Base-by-base conservation (phyloP, 1,284 basidiomycete genomes). In the Thecaphora thlaspeos region DNA sequence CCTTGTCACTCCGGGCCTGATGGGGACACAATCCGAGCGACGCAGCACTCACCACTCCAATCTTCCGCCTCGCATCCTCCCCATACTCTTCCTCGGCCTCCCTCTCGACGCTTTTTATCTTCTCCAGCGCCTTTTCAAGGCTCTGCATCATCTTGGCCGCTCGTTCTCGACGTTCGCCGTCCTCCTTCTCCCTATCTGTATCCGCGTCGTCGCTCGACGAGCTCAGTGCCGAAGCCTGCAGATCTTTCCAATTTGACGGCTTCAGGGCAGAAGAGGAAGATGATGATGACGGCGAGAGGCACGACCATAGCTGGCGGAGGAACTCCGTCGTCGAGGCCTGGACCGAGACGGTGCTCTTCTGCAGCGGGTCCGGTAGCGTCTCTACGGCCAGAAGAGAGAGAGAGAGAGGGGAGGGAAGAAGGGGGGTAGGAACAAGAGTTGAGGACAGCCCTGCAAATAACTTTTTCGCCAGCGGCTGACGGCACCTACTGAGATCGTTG, bases 251-350 rank as follows among this genome's bases (percentile, higher is more conserved):
- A 11, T 28, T 28, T 5, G 26, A 7, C 26, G 26, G 7, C 26
- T 28, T 28, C 26, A 28, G 26, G 11, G 26, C 7, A 7, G 26
- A 5, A 28, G 26, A 28, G 26, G 7, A 7, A 28, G 26, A 11
- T 28, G 26, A 5, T 7, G 26, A 28, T 5, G 7, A 7, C 26
- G 26, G 26, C 5, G 26, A 28, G 26, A 28, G 26, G 26, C 26
- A 28, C 11, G 26, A 28, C 92, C 93, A 98, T 75, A 92, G 97
- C 75, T 97, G 94, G 11, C 94, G 85, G 11, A 99, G 82, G 77
- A 97, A 96, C 78, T 99, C 94, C 66, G 90, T 92, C 2, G 92
- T 88, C 1, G 92, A 88, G 0, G 90, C 91, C 73, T 96, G 91
- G 68, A 89, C 89, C 0, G 89, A 88, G 10, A 86, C 85, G 83